Base-by-base conservation (phyloP, 805 yeast species). In the Blastobotrys chiropterorum region DNA sequence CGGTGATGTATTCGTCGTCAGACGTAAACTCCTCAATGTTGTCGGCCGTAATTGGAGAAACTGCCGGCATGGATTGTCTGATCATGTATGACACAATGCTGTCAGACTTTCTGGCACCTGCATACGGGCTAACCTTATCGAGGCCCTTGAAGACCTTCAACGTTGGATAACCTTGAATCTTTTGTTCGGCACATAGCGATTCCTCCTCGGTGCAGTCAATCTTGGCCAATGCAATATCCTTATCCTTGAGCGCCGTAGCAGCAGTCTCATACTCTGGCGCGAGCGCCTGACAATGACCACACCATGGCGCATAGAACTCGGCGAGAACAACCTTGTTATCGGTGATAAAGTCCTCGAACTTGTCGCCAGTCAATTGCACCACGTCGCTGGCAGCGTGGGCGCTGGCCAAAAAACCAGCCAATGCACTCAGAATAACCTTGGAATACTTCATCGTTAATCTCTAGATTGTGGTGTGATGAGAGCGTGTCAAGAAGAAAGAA, bases 261-360 rank as follows among this genome's bases (percentile, higher is more conserved):
- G 84, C 81, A 61, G 81, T 80, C 49, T 75, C 74, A 68, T 75
- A 85, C 1, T 80, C 80, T 2, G 85, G 83, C 53, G 81, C 79
- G 48, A 92, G 71, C 52, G 81, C 77, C 61, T 82, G 77, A 69
- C 99, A 92, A 68, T 92, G 89, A 3, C 97, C 97, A 72, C 99
- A 92, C 98, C 98, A 90, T 39, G 97, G 97, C 3, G 98, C 97
- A 67, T 85, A 90, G 68, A 90, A 90, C 71, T 90, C 90, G 22
- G 89, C 90, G 16, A 90, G 70, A 7, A 56, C 95, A 59, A 90
- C 75, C 38, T 89, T 86, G 73, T 90, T 85, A 51, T 77, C 80
- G 47, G 72, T 70, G 57, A 92, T 70, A 69, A 86, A 88, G 14
- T 75, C 68, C 52, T 78, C 78, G 67, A 87, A 92, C 53, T 77